Conservation (phyloP, 192 early-diverging fungal species). For the Haplosporangium gracile region DNA sequence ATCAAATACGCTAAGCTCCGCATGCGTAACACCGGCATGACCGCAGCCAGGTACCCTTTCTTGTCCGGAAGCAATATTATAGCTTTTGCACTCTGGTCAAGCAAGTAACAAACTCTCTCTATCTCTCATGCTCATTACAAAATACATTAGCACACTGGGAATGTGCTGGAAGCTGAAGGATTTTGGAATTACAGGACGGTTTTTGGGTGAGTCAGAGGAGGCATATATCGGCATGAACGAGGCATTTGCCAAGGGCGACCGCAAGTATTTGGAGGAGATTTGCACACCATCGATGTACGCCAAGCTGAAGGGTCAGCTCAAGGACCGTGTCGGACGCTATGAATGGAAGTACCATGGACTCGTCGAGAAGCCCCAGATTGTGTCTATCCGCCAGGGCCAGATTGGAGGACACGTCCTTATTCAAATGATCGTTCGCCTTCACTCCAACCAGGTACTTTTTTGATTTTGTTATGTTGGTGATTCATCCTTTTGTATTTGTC, state of each 20-base stretch:
- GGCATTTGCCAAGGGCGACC: conserved; percentile 76
- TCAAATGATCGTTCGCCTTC: conserved; percentile 75
- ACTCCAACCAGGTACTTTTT: conserved; percentile 70
- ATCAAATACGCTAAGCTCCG: conserved; percentile 63
- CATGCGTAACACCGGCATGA: conserved; percentile 62
- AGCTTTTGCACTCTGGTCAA: neutral
- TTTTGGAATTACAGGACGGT: conserved; percentile 68
- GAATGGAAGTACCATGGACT: conserved; percentile 74
- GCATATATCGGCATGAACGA: conserved; percentile 78
- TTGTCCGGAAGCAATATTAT: neutral
- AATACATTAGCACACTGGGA: conserved; percentile 53
- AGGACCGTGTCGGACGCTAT: conserved; percentile 63
- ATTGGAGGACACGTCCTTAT: conserved; percentile 65
- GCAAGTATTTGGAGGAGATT: conserved; percentile 65
- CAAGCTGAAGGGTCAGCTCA: conserved; percentile 73
- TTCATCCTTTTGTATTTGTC: neutral
- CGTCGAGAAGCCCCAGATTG: conserved; percentile 66
- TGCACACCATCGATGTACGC: conserved; percentile 72
- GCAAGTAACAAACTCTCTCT: neutral
- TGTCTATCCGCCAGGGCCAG: conserved; percentile 69
- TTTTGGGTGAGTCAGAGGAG: conserved; percentile 69
- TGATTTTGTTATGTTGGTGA: neutral
- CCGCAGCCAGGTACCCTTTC: conserved; percentile 29
- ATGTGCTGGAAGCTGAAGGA: conserved; percentile 65
- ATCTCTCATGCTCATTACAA: neutral